Conservation (phyloP, 345 rosid species). For the Lenwebbia sp. region DNA sequence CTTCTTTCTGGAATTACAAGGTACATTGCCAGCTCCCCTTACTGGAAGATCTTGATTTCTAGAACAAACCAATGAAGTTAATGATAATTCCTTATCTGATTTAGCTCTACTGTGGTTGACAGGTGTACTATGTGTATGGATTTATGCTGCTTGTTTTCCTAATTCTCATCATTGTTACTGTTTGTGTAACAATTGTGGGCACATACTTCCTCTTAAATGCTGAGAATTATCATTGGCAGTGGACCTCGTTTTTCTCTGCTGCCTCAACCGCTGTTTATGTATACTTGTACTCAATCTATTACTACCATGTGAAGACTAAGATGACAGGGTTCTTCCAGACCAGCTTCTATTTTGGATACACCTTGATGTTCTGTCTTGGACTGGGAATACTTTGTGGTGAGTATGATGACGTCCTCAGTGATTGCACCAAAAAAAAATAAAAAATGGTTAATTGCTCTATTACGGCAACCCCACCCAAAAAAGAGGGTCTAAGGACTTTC, state of each 20-base stretch:
- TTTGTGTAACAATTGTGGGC: conserved; percentile 89
- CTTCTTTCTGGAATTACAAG: conserved; percentile 99
- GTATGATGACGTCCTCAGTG: conserved; percentile 5
- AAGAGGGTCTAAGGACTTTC: background rate
- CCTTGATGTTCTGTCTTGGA: conserved; percentile 93
- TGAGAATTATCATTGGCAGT: conserved; percentile 97
- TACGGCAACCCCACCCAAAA: background rate
- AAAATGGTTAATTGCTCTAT: background rate
- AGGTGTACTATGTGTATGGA: conserved; percentile 94
- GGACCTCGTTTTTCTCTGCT: conserved; percentile 94
- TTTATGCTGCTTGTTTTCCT: conserved; percentile 85
- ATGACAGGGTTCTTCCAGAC: conserved; percentile 98
- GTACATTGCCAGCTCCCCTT: conserved; percentile 19
- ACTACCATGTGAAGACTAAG: conserved; percentile 86
- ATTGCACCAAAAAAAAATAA: background rate
- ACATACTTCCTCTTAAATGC: conserved; percentile 90
- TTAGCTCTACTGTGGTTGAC: conserved; percentile 3
- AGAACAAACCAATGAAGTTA: background rate
- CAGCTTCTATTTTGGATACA: conserved; percentile 94
- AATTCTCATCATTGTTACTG: conserved; percentile 78
- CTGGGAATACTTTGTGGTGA: conserved; percentile 90
- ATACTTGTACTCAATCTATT: conserved; percentile 81
- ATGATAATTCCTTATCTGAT: background rate
- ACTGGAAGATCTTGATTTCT: background rate
- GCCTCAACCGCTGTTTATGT: conserved; percentile 93